Conservation (phyloP, 176 grass and related monocot genomes). For the Triticum dicoccoides region DNA sequence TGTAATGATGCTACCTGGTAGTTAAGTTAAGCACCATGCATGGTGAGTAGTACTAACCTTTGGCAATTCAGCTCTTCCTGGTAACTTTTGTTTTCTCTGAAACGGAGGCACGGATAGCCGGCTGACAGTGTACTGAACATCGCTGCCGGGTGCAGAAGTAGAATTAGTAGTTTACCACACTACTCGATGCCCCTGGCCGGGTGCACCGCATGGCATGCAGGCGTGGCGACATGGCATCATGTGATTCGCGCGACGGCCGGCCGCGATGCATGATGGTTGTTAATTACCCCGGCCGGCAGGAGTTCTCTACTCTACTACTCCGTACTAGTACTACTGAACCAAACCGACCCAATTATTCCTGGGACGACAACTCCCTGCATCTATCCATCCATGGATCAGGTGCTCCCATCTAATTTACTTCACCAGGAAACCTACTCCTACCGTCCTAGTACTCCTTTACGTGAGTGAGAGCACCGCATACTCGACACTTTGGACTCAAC, state of each 20-base stretch:
- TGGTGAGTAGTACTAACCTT: no score
- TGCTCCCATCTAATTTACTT: background rate
- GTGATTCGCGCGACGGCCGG: constrained; percentile 16
- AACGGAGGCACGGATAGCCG: background rate
- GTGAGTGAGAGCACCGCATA: background rate
- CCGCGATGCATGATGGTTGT: constrained; percentile 18
- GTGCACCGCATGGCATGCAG: background rate
- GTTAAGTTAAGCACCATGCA: background rate
- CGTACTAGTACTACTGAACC: background rate
- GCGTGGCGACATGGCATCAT: background rate
- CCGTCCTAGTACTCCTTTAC: background rate
- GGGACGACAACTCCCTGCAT: background rate
- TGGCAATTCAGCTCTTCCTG: background rate
- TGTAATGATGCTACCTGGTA: constrained; percentile 3
- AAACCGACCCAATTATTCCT: background rate
- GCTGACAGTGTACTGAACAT: background rate
- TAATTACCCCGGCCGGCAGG: constrained; percentile 2
- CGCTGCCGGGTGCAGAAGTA: background rate
- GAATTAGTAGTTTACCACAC: background rate
- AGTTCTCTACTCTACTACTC: background rate
- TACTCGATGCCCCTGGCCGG: background rate
- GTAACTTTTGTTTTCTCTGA: background rate
- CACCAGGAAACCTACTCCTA: background rate
- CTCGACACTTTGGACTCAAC: background rate
- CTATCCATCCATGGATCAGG: background rate